Evolutionary conservation across 441 rosid genomes (phyloP).

Genomic region (Mallotus repandus): DNA sequence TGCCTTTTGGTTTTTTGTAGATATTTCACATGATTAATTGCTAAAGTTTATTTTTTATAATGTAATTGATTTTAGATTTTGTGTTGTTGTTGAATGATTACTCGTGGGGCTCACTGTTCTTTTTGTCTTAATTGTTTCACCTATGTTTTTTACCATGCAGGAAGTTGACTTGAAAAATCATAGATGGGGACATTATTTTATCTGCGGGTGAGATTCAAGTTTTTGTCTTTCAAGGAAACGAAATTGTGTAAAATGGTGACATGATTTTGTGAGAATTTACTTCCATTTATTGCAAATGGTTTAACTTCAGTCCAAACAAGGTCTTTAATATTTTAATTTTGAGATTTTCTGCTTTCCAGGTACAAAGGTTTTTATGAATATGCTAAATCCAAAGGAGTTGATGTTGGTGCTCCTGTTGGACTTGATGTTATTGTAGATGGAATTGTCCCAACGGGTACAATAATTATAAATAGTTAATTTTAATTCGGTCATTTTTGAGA

Average conservation of each 20-base stretch:
- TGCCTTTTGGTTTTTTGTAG: not conserved
- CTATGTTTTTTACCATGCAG: slow-evolving; percentile 38
- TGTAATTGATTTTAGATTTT: not conserved
- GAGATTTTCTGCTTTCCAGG: slow-evolving; percentile 33
- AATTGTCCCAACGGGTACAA: slow-evolving; percentile 84
- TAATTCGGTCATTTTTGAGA: not conserved
- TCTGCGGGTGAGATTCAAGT: slow-evolving; percentile 68
- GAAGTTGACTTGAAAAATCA: slow-evolving; percentile 84
- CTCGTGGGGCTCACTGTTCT: not conserved
- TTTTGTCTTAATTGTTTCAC: not conserved
- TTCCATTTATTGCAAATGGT: too few relatives aligned
- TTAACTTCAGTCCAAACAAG: too few relatives aligned
- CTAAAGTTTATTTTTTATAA: too few relatives aligned
- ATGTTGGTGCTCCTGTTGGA: slow-evolving; percentile 67
- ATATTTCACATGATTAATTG: too few relatives aligned
- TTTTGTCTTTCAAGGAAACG: not conserved
- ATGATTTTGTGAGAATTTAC: too few relatives aligned
- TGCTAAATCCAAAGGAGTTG: slow-evolving; percentile 70
- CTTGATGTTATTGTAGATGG: slow-evolving; percentile 91
- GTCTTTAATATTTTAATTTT: not conserved
- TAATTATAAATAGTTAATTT: not conserved
- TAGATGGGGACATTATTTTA: slow-evolving; percentile 94
- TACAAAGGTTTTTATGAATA: slow-evolving; percentile 84
- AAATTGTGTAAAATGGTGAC: too few relatives aligned
- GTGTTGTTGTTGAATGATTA: too few relatives aligned